A percentile compares a stretch with the other conserved stretches of the same genome.
Evolutionary conservation across 139 green algal species (phyloP).

Genomic region (Micractinium conductrix): DNA sequence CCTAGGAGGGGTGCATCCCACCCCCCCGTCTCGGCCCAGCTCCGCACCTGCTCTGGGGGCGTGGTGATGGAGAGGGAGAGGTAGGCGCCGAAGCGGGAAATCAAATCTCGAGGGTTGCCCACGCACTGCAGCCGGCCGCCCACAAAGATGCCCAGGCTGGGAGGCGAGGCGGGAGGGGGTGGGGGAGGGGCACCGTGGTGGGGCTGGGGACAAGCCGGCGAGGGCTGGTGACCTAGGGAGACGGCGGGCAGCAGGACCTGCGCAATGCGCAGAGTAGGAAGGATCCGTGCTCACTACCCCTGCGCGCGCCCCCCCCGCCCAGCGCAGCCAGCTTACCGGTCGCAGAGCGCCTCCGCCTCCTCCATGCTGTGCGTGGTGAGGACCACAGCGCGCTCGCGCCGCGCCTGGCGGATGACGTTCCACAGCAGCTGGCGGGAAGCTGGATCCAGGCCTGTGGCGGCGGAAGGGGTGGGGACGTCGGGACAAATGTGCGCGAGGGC

Average conservation of each 20-base stretch:
- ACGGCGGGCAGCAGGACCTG: not conserved
- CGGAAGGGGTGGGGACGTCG: too few relatives aligned
- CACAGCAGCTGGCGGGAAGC: conserved; percentile 72
- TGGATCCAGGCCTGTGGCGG: conserved; percentile 61
- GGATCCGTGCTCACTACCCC: not conserved
- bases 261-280: not conserved
- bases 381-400: conserved; percentile 70
- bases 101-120: conserved; percentile 85
- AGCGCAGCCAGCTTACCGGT: conserved; percentile 35
- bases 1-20: not conserved
- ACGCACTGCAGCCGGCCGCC: conserved; percentile 76
- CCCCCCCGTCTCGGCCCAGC: not conserved
- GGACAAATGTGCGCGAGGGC: not conserved
- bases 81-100: conserved; percentile 73
- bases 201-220: not conserved
- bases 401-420: conserved; percentile 75
- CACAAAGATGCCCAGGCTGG: conserved; percentile 78
- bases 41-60: conserved; percentile 45
- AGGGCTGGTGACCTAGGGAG: not conserved
- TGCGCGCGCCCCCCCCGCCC: not conserved
- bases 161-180: not conserved
- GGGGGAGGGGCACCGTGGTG: not conserved
- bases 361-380: conserved; percentile 95
- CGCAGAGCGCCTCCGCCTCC: conserved; percentile 82
- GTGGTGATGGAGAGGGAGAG: conserved; percentile 84